Evolutionary conservation across 2,329 filamentous ascomycete genomes (phyloP).

Genomic region (Coniosporium tulheliwenetii): DNA sequence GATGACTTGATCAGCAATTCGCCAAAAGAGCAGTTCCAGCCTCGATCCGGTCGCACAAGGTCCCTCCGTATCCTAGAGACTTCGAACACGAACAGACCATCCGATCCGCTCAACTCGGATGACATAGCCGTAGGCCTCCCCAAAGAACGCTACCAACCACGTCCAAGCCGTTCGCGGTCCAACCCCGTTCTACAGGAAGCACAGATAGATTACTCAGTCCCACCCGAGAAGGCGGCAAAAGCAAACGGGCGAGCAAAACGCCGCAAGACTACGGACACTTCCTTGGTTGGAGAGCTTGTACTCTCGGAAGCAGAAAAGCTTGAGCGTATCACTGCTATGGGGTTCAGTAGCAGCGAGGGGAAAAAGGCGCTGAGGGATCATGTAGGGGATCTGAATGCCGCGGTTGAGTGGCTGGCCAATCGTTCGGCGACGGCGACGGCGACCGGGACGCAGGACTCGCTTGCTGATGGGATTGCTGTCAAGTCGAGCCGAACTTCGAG

Average conservation of each 20-base stretch:
- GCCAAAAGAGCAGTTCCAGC: constrained; percentile 18
- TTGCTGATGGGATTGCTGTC: background rate
- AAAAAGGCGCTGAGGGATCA: constrained; percentile 1
- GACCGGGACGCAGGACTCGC: constrained; percentile 1
- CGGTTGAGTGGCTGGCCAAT: constrained; percentile 1
- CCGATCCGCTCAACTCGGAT: constrained; percentile 13
- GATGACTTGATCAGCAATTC: constrained; percentile 12
- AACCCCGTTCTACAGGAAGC: constrained; percentile 11
- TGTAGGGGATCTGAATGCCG: background rate
- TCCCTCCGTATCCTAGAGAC: constrained; percentile 13
- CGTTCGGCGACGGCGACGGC: background rate
- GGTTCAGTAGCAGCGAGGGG: constrained; percentile 1
- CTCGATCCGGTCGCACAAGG: constrained; percentile 19
- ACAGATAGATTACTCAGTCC: constrained; percentile 15
- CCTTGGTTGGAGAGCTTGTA: background rate
- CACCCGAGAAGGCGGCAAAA: constrained; percentile 22
- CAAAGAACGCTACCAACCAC: constrained; percentile 22
- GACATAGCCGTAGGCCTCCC: constrained; percentile 18
- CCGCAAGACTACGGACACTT: constrained; percentile 12
- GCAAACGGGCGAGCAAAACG: constrained; percentile 20
- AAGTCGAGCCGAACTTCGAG: background rate
- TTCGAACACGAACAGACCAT: constrained; percentile 4
- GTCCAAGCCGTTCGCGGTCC: constrained; percentile 17
- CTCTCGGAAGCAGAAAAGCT: background rate
- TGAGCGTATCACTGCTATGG: constrained; percentile 1